Percentiles rank a stretch among this genome's conserved stretches.
phyloP scores from a whole-genome alignment of 1,139 yeast genomes.

The Waltiozyma sp. region DNA sequence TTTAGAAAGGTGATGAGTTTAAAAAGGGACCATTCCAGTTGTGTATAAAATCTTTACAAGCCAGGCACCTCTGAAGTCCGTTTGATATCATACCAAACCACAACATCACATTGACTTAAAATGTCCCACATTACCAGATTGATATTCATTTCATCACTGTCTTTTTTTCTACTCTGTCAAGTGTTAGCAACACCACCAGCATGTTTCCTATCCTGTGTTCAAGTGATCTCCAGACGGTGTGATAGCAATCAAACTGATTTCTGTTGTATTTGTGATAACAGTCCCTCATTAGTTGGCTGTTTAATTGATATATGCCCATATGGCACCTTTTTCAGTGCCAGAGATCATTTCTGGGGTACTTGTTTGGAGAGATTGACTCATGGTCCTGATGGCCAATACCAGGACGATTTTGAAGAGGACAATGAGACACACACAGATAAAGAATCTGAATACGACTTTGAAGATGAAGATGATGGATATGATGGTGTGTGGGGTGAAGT shows the following conservation, averaged over 20 bases:
- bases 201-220: slow-evolving; percentile 37
- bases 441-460: slow-evolving; percentile 1
- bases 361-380: slow-evolving; percentile 32
- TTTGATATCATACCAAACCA: too few relatives aligned
- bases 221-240: slow-evolving; percentile 28
- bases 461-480: slow-evolving; percentile 1
- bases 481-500: not conserved
- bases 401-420: not conserved
- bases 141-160: not conserved
- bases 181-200: slow-evolving; percentile 40
- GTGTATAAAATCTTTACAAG: too few relatives aligned
- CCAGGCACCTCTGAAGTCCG: too few relatives aligned
- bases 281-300: slow-evolving; percentile 32
- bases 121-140: not conserved
- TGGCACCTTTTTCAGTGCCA: slow-evolving; percentile 35
- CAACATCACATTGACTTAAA: not conserved
- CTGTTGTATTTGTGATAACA: slow-evolving; percentile 30
- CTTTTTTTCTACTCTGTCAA: not conserved
- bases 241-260: slow-evolving; percentile 26
- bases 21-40: too few relatives aligned
- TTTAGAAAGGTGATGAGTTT: too few relatives aligned
- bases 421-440: not conserved
- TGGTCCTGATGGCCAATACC: slow-evolving; percentile 1
- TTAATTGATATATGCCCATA: slow-evolving; percentile 37
- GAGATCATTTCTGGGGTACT: slow-evolving; percentile 46